phyloP scores from a whole-genome alignment of 345 rosid genomes.

The Citrus unshiu region DNA sequence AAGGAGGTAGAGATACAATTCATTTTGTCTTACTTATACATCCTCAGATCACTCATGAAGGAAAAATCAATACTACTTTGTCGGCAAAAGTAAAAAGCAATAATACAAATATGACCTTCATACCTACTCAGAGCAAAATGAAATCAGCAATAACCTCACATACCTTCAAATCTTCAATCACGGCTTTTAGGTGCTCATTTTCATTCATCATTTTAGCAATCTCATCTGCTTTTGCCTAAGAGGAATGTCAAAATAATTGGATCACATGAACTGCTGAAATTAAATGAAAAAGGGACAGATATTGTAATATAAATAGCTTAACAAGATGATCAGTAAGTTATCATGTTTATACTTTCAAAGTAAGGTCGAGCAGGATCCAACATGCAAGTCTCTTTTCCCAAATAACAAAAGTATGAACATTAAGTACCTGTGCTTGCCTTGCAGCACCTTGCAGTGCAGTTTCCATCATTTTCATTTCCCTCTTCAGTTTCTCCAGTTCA shows the following conservation, averaged over 20 bases:
- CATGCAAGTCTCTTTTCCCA: not conserved
- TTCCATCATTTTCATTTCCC: constrained; percentile 94
- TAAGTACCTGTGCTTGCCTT: constrained; percentile 96
- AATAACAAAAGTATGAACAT: not conserved
- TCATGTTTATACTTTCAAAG: not conserved
- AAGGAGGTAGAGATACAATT: not conserved
- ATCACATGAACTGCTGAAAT: constrained; percentile 15
- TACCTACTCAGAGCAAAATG: not conserved
- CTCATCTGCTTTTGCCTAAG: constrained; percentile 99
- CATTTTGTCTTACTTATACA: not conserved
- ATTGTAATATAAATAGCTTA: not conserved
- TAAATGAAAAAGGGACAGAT: not conserved
- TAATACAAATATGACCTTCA: not conserved
- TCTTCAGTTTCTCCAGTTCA: constrained; percentile 79
- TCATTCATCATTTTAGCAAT: constrained; percentile 92
- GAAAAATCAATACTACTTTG: not conserved
- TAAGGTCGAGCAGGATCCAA: not conserved
- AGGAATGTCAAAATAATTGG: constrained; percentile 10
- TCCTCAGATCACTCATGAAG: not conserved
- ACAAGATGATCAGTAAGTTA: not conserved
- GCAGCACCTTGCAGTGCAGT: constrained; percentile 98
- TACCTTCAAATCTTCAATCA: constrained; percentile 90
- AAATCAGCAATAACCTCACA: constrained; percentile 11
- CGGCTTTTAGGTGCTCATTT: constrained; percentile 83
- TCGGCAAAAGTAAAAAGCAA: not conserved